A percentile compares a stretch with the other conserved stretches of the same genome.
These are phyloP conservation scores for Elongisporangium prolatum DNA, from an alignment of 352 stramenopile species.

Conservation along the genomic window DNA sequence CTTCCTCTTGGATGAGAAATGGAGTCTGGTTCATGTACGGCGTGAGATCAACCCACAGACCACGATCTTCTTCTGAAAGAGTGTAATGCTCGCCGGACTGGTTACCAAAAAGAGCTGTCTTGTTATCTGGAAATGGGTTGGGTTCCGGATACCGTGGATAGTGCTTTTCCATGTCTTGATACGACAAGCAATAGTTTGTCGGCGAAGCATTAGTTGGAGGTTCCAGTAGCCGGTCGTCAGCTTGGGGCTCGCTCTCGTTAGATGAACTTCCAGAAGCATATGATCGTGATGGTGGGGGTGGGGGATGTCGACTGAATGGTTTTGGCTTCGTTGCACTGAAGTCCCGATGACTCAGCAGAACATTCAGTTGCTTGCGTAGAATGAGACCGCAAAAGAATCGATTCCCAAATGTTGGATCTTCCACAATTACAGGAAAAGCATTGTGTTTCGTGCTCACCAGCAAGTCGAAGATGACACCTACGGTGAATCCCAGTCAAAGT, in stretches of 20 bases:
- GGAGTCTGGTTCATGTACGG: slow-evolving; percentile 98
- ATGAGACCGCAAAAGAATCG: slow-evolving; percentile 81
- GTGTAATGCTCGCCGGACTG: slow-evolving; percentile 34
- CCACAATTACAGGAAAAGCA: slow-evolving; percentile 83
- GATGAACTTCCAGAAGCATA: slow-evolving; percentile 8
- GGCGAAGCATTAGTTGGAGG: slow-evolving; percentile 10
- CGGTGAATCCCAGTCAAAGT: not conserved
- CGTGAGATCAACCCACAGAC: slow-evolving; percentile 92
- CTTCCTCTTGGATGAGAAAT: slow-evolving; percentile 94
- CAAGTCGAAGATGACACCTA: slow-evolving; percentile 92
- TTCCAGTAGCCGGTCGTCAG: slow-evolving; percentile 39
- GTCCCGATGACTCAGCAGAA: slow-evolving; percentile 66
- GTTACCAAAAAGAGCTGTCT: slow-evolving; percentile 14
- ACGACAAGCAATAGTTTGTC: slow-evolving; percentile 57
- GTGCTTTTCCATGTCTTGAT: slow-evolving; percentile 75
- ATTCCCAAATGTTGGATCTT: slow-evolving; percentile 79
- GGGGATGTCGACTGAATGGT: slow-evolving; percentile 62
- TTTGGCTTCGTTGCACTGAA: slow-evolving; percentile 63
- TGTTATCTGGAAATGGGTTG: slow-evolving; percentile 23
- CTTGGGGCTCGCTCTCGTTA: slow-evolving; percentile 25
- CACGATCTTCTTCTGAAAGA: slow-evolving; percentile 77
- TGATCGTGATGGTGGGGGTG: not conserved
- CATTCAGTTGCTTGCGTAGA: slow-evolving; percentile 76
- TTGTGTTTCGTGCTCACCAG: slow-evolving; percentile 85
- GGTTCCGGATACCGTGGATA: slow-evolving; percentile 82